Evolutionary conservation across 768 basidiomycete species (phyloP), one percentile per base, ranked within the genome.

Genomic region (Solioccasus polychromus): DNA sequence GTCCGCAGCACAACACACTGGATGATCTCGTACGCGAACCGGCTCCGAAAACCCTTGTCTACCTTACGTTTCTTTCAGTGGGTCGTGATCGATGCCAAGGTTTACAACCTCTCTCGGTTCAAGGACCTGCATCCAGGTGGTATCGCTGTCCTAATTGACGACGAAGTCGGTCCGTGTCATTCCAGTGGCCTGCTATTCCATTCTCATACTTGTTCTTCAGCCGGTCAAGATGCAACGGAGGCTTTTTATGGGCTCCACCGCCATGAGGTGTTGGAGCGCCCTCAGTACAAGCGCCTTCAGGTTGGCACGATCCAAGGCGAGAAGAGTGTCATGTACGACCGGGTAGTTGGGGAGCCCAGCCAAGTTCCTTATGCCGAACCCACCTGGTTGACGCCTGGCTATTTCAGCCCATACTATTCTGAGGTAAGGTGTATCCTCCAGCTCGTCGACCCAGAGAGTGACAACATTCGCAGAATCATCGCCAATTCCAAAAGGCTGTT

Each of bases 211-310:
- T 45, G 18, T 39, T 29, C 41, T 48, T 34, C 38, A 85, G 90
- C 88, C 40, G 92, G 91, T 8, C 76, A 88, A 63, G 92, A 96
- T 56, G 85, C 85, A 1, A 95, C 92, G 0, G 85, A 91, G 28
- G 77, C 78, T 5, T 96, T 97, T 72, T 96, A 85, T 57, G 80
- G 87, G 42, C 81, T 97, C 31, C 94, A 98, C 62, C 79, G 90
- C 19, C 78, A 84, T 32, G 92, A 95, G 57, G 81, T 96, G 14
- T 76, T 97, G 35, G 69, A 76, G 46, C 82, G 76, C 52, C 83
- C 88, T 0, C 85, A 88, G 45, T 91, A 84, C 55, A 66, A 74
- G 41, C 80, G 88, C 2, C 74, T 93, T 11, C 76, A 80, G 48
- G 80, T 94, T 45, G 92, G 92, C n/a, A 70, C 66, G 11, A 72